phyloP scores from a whole-genome alignment of 176 grass and related monocot species.

The Paspalum notatum region DNA sequence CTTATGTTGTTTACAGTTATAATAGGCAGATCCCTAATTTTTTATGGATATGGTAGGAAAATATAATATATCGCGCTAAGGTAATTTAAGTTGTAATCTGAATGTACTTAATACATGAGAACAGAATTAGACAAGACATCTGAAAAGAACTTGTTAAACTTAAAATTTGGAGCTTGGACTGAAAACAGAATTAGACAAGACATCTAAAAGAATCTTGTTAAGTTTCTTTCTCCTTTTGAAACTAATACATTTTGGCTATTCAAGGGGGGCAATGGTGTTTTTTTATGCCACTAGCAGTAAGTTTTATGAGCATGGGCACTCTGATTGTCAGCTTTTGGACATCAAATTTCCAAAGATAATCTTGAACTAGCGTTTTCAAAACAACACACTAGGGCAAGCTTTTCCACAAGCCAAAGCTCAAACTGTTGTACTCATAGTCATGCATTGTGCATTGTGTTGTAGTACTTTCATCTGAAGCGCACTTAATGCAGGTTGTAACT shows the following conservation, averaged over 20 bases:
- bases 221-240: neutral
- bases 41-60: neutral
- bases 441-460: neutral
- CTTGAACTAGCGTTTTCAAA: slow-evolving; percentile 1
- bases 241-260: neutral
- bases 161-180: no score
- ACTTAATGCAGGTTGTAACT: neutral
- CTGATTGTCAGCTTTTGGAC: neutral
- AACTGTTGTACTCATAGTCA: neutral
- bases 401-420: neutral
- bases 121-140: no score
- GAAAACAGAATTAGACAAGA: no score
- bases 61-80: slow-evolving; percentile 5
- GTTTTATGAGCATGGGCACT: slow-evolving; percentile 3
- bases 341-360: neutral
- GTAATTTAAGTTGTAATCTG: slow-evolving; percentile 8
- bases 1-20: slow-evolving; percentile 23
- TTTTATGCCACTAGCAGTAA: neutral
- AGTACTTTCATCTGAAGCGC: neutral
- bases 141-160: no score
- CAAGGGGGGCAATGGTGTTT: neutral
- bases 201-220: neutral
- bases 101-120: slow-evolving; percentile 10
- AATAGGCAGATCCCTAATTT: slow-evolving; percentile 18
- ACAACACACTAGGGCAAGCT: neutral